Evolutionary conservation across 352 stramenopile species (phyloP), one percentile per base, ranked within the genome.

Genomic region (Pythium rishiriense): DNA sequence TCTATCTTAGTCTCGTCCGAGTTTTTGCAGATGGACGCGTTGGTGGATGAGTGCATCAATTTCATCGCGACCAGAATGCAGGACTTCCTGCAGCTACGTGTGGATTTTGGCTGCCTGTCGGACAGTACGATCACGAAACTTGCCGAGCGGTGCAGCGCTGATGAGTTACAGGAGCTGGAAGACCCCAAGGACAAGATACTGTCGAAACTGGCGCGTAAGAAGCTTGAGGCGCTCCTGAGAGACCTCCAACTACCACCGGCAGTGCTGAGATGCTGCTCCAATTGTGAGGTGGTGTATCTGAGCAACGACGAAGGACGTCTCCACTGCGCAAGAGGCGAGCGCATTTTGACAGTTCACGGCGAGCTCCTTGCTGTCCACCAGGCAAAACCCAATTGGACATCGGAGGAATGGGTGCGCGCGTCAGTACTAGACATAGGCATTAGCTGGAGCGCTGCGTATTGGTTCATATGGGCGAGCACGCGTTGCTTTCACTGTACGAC

Each of bases 1-100:
- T 93, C 89, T 17, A 97, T 98, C 56, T 79, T 98, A 33, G 93
- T 97, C 14, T 96, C 86, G 11, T 94, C 85, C 58, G 88, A 97
- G 67, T 98, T 98, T 60, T 63, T 98, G 33, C 85, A 97, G 58
- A 98, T 98, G 88, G 88, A 90, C 31, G 70, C 68, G 28, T 76
- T 98, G 33, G 89, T 98, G 5, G 70, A 90, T 19, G 76, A 96
- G 60, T 97, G 90, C 66, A 75, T 95, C 25, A 21, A 25, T 15
- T 97, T 96, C 69, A 86, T 98, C 35, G 70, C 75, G 5, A 24
- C 55, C 7, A 61, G 81, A 29, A 75, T 98, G 49, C 80, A 88
- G 45, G 81, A 95, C 19, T 94, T 98, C 31, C 63, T 97, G 42
- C 69, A 85, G 42, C 67, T 97, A 26, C 89, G 89, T 7, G 88